Percentiles rank a stretch among this genome's conserved stretches.
These are phyloP conservation scores for Aspergillus novofumigatus DNA, from an alignment of 2,329 filamentous ascomycete species.

Conservation along the genomic window DNA sequence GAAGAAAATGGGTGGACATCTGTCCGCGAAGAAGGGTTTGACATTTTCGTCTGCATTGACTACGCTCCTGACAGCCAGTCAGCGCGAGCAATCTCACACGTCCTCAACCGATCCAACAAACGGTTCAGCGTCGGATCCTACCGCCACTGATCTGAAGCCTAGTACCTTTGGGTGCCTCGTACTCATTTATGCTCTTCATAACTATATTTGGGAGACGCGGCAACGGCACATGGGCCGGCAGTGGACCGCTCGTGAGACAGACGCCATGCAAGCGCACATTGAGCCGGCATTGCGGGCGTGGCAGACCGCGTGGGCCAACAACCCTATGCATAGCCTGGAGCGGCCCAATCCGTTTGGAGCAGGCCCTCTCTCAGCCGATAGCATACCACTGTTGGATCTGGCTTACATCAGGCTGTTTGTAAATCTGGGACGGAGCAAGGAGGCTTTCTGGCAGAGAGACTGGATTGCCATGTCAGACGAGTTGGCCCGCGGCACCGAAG, in stretches of 20 bases:
- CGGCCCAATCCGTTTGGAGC: conserved; percentile 77
- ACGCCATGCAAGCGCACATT: conserved; percentile 93
- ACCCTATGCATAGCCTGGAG: conserved; percentile 77
- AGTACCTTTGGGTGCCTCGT: conserved; percentile 91
- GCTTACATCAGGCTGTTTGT: conserved; percentile 92
- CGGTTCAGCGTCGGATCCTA: conserved; percentile 47
- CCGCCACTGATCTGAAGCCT: conserved; percentile 64
- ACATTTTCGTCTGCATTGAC: conserved; percentile 80
- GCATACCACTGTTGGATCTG: conserved; percentile 83
- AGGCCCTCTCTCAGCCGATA: conserved; percentile 81
- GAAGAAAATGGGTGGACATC: conserved; percentile 69
- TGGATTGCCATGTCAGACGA: conserved; percentile 90
- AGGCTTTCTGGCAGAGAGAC: conserved; percentile 89
- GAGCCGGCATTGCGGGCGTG: conserved; percentile 91
- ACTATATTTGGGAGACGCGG: conserved; percentile 97
- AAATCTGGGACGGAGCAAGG: conserved; percentile 85
- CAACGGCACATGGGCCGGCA: conserved; percentile 82
- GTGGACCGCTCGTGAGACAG: conserved; percentile 89
- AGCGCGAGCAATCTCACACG: conserved; percentile 51
- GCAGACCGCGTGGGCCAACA: conserved; percentile 87
- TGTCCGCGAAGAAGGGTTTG: conserved; percentile 65
- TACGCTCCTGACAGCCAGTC: conserved; percentile 73
- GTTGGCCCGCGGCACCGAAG: conserved; percentile 70
- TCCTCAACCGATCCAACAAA: conserved; percentile 42
- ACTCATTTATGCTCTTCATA: conserved; percentile 90